Conservation (phyloP, 2,329 filamentous ascomycete genomes). For the Fusarium oxysporum region DNA sequence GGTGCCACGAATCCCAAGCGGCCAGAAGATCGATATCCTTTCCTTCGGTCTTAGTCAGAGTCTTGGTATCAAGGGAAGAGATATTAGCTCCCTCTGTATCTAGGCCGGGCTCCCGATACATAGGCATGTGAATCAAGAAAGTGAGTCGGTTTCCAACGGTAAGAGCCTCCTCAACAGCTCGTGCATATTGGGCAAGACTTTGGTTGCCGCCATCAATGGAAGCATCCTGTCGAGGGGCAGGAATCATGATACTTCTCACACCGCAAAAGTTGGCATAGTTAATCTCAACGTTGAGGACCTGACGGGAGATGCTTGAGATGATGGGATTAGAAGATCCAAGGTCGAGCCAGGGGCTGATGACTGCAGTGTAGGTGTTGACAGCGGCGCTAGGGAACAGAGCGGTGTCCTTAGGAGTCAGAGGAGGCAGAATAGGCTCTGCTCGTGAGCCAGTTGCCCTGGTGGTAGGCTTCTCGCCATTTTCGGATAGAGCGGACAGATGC, state of each 20-base stretch:
- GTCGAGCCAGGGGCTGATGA: conserved; percentile 93
- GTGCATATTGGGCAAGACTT: conserved; percentile 80
- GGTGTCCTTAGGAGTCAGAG: conserved; percentile 84
- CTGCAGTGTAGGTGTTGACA: conserved; percentile 80
- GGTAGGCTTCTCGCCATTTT: conserved; percentile 52
- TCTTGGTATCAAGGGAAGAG: conserved; percentile 55
- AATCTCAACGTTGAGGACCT: conserved; percentile 90
- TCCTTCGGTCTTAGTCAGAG: conserved; percentile 45
- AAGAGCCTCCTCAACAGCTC: conserved; percentile 84
- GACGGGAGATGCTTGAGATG: conserved; percentile 86
- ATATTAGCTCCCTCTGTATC: conserved; percentile 66
- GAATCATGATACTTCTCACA: conserved; percentile 82
- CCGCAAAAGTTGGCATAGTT: conserved; percentile 97
- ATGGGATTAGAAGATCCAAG: conserved; percentile 84
- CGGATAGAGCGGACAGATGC: conserved; percentile 62
- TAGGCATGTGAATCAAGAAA: conserved; percentile 83
- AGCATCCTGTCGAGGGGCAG: conserved; percentile 77
- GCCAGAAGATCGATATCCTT: conserved; percentile 77
- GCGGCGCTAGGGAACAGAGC: conserved; percentile 74
- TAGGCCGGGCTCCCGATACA: conserved; percentile 78
- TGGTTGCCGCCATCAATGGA: conserved; percentile 62
- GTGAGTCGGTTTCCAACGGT: conserved; percentile 80
- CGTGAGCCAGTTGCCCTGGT: conserved; percentile 59
- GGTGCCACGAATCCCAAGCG: conserved; percentile 94
- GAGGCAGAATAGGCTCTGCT: conserved; percentile 69